Base-by-base conservation (phyloP, 2,329 filamentous ascomycete genomes). In the Aquanectria penicillioides region DNA sequence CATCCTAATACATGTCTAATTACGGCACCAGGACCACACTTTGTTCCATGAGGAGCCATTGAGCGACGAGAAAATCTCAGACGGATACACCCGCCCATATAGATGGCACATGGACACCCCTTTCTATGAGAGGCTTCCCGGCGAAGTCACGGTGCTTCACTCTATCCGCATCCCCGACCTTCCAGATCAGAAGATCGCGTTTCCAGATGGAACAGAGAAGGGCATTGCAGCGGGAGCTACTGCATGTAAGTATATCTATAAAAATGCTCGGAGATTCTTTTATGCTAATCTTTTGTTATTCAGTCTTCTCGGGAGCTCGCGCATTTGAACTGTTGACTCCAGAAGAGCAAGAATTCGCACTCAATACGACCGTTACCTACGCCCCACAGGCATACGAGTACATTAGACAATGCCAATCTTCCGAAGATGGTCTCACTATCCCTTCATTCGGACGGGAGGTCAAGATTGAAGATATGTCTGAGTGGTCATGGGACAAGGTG, bases 21-120 rank as follows among this genome's bases (percentile, higher is more conserved):
- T n/a, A n/a, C n/a, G n/a, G n/a, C n/a, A n/a, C n/a, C n/a, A 54
- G 51, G 51, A 54, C 17, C 51, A 54, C 31, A 54, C 51, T 9
- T 26, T 54, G 40, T 54, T 54, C 12, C 51, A 54, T 6, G 40
- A 54, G 12, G 15, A 17, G 8, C 51, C 51, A 9, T 26, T 54
- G 23, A 17, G 22, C 8, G 10, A 29, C 3, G 25, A 46, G 18
- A 31, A 37, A n/a, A 23, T 54, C 7, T 13, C 46, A 2, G 18
- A 47, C 3, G 51, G 51, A 9, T 54, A 54, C 41, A 54, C 51
- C 2, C 41, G 51, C 6, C 51, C 51, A 11, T 54, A 54, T 23
- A 36, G 51, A 38, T 54, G 51, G 51, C 51, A 54, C 17, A 54
- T 54, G 51, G 51, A 54, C 15, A 54, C 51, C 3, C 51, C 51